Evolutionary conservation across 805 yeast species (phyloP), one percentile per base, ranked within the genome.

Genomic region (Blastobotrys terrestris): DNA sequence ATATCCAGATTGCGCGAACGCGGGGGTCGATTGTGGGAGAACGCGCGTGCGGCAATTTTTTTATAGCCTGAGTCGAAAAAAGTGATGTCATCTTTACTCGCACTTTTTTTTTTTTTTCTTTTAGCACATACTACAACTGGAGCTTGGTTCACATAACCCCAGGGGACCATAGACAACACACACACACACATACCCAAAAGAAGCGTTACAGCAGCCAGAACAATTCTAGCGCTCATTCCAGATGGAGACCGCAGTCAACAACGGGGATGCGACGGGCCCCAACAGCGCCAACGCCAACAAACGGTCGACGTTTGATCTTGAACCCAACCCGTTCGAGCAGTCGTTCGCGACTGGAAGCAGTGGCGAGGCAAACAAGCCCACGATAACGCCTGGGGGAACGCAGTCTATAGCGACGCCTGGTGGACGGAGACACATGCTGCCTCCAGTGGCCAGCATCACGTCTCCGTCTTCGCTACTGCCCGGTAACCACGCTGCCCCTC

Each of bases 311-410:
- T 42, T 88, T 62, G 92, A 85, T 55, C 73, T 90, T 54, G 99
- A 94, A 67, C 96, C 94, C 7, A 92, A 92, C 63, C 97, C 97
- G 3, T 92, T 92, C 66, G 99, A 92, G 68, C 87, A 85, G 67
- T 87, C 96, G 49, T 92, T 92, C 72, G 97, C 94, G n/a, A 71
- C 81, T 2, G 45, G 52, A 43, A 53, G 4, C 53, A 53, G 31
- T 44, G 19, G 50, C 44, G 39, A 31, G 51, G 31, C 26, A 42
- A 42, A 42, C 52, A 42, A 20, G 6, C 11, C 53, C 15, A 35
- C 19, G 26, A 42, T n/a, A 22, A 39, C 44, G 26, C 11, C 46
- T 31, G 46, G 43, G 35, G 39, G 45, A 40, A 21, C 31, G 40
- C 59, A 56, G 48, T 21, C 53, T 2, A 42, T 55, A 7, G 49